Evolutionary conservation across 768 basidiomycete genomes (phyloP), one percentile per base, ranked within the genome.

Genomic region (Suillus fuscotomentosus): DNA sequence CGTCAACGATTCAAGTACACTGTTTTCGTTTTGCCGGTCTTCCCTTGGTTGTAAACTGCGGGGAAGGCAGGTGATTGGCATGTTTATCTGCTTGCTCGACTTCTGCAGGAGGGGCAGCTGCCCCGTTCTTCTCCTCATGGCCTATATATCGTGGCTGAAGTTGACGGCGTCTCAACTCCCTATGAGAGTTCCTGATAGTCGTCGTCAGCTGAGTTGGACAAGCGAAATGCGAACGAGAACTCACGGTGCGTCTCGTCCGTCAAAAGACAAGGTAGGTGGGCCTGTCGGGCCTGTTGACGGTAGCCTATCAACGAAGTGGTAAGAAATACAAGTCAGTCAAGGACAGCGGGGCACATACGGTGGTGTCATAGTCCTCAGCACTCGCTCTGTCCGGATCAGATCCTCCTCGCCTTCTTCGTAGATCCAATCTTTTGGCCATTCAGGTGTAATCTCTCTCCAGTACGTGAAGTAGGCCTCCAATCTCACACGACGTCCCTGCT

Each of bases 381-480:
- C 27, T 39, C 36, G 22, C 22, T 39, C 38, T 5, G 38, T 39
- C 14, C 14, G 22, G 14, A 39, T 15, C 38, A 10, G 55, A 5
- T 57, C 22, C 38, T 57, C 38, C 22, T 57, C 38, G 55, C 55
- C 50, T 20, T 64, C 59, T 47, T 61, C 66, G 38, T 64, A 73
- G 27, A 75, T 8, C 75, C 75, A 75, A 24, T 63, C 15, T 24
- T 65, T 69, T 48, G 70, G 67, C 73, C 76, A 74, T 3, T 6
- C 47, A 2, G 69, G 67, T 6, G 67, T 66, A 8, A 66, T 70
- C 41, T 77, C 66, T 22, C 67, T 66, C 74, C 76, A 77, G 42
- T 77, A 69, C 31, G 66, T 66, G 50, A 71, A 77, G 36, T 66
- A 76, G 8, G 64, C 36, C 27, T 76, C 70, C 69, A 77, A 70